Conservation (phyloP, 192 early-diverging fungal genomes). For the Umbelopsis vinacea region DNA sequence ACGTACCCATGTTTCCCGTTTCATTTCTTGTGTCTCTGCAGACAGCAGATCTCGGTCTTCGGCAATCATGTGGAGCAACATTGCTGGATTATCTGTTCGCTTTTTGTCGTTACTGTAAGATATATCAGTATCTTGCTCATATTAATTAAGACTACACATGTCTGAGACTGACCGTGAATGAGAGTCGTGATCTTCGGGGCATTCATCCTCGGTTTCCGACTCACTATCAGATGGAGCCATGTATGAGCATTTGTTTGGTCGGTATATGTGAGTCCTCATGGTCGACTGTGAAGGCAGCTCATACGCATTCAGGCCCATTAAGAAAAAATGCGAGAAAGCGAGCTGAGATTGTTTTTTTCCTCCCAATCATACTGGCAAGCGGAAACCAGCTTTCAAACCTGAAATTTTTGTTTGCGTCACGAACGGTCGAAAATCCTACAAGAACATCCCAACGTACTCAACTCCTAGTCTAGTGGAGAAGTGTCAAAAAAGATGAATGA, state of each 20-base stretch:
- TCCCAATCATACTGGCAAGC: too few relatives aligned
- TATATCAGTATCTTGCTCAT: not conserved
- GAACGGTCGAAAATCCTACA: not conserved
- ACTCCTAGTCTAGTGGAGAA: too few relatives aligned
- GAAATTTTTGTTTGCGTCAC: constrained; percentile 10
- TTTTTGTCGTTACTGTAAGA: not conserved
- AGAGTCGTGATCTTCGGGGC: not conserved
- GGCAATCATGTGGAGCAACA: not conserved
- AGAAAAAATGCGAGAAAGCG: not conserved
- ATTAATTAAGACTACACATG: not conserved
- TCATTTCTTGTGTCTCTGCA: not conserved
- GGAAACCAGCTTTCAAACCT: too few relatives aligned
- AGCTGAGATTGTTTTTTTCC: not conserved
- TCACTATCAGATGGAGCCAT: constrained; percentile 12
- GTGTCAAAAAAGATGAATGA: too few relatives aligned
- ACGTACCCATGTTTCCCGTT: constrained; percentile 15
- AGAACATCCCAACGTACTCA: not conserved
- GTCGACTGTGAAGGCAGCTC: not conserved
- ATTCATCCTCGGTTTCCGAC: constrained; percentile 7
- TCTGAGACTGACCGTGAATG: not conserved
- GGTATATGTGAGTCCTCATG: not conserved
- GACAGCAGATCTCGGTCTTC: constrained; percentile 1
- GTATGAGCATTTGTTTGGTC: constrained; percentile 17
- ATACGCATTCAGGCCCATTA: not conserved
- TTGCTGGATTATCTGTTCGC: not conserved